These are phyloP conservation scores for Patellifolia procumbens DNA, from an alignment of 179 eudicot species.

Conservation along the genomic window DNA sequence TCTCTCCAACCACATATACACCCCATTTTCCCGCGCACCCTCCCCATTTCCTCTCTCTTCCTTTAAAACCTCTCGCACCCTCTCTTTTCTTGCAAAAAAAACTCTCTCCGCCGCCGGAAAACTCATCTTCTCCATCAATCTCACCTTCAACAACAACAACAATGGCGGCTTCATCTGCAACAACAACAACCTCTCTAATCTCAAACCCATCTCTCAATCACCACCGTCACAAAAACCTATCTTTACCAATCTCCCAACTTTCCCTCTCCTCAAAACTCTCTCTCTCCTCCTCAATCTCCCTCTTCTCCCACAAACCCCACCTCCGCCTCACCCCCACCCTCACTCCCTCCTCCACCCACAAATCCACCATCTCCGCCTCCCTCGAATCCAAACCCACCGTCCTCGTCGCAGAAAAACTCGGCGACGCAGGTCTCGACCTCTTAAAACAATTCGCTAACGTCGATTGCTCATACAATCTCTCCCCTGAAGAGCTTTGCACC, in stretches of 20 bases:
- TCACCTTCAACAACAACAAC: not conserved
- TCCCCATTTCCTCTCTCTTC: not conserved
- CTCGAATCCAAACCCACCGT: conserved; percentile 75
- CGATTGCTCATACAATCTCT: conserved; percentile 83
- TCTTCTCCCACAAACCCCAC: conserved; percentile 31
- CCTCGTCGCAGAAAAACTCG: conserved; percentile 87
- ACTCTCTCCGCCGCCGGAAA: not conserved
- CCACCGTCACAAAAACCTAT: conserved; percentile 5
- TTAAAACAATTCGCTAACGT: conserved; percentile 74
- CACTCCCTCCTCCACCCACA: conserved; percentile 25
- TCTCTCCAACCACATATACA: not conserved
- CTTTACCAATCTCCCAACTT: conserved; percentile 22
- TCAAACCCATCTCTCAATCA: conserved; percentile 5
- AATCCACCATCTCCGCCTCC: conserved; percentile 32
- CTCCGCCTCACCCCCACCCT: conserved; percentile 10
- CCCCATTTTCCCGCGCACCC: conserved; percentile 24
- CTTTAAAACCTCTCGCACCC: conserved; percentile 20
- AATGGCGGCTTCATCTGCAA: conserved; percentile 25
- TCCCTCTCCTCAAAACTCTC: conserved; percentile 37
- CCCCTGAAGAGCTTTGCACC: conserved; percentile 84
- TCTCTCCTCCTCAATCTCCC: conserved; percentile 35
- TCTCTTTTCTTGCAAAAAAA: not conserved
- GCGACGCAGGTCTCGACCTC: conserved; percentile 70
- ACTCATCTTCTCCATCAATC: not conserved
- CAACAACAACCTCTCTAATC: conserved; percentile 13